A percentile compares a stretch with the other conserved stretches of the same genome.
Evolutionary conservation across 2,329 filamentous ascomycete species (phyloP).

Genomic region (Shiraia bambusicola): DNA sequence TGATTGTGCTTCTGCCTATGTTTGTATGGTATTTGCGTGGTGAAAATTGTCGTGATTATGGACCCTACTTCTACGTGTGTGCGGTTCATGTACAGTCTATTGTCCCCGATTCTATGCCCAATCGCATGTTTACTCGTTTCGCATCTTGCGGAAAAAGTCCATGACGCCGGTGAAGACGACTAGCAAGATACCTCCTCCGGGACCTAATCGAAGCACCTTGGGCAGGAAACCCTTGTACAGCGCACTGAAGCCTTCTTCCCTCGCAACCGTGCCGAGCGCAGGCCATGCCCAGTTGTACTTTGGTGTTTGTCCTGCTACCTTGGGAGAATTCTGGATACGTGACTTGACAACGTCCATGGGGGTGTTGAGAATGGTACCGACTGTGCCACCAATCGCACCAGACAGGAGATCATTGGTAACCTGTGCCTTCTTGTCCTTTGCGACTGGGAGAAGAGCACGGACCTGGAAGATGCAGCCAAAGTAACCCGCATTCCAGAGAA

Average conservation of each 20-base stretch:
- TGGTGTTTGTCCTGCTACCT: conserved; percentile 74
- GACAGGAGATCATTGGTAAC: conserved; percentile 86
- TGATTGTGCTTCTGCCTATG: background rate
- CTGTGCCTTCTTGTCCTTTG: conserved; percentile 77
- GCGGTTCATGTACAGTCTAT: conserved; percentile 8
- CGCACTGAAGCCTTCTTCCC: conserved; percentile 87
- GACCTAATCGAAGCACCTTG: conserved; percentile 80
- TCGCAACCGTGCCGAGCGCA: conserved; percentile 79
- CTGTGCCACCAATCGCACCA: conserved; percentile 83
- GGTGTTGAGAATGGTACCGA: conserved; percentile 90
- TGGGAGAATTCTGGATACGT: conserved; percentile 91
- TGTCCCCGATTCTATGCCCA: background rate
- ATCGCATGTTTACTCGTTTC: conserved; percentile 37
- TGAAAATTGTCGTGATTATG: background rate
- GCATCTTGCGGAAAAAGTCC: conserved; percentile 84
- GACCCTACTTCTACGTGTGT: background rate
- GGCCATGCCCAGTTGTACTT: conserved; percentile 99
- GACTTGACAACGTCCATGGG: conserved; percentile 98
- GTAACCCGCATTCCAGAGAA: conserved; percentile 92
- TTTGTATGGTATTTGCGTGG: background rate
- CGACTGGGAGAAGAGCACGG: conserved; percentile 75
- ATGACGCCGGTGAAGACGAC: conserved; percentile 86
- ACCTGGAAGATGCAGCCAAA: conserved; percentile 99
- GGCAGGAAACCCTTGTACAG: conserved; percentile 98
- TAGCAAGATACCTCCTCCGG: conserved; percentile 72